phyloP scores from a whole-genome alignment of 2,329 filamentous ascomycete genomes.

The Fusarium dlaminii region DNA sequence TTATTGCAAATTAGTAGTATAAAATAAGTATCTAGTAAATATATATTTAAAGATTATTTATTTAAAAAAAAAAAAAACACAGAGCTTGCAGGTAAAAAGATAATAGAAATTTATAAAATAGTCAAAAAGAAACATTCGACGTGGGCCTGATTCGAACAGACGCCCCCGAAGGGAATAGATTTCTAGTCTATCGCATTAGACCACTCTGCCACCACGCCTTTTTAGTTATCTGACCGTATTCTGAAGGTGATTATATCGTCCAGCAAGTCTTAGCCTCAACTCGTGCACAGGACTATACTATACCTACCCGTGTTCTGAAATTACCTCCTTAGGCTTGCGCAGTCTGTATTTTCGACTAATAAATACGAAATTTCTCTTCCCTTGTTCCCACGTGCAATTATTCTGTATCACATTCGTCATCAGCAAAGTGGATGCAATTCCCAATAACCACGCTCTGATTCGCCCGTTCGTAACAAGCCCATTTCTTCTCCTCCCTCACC shows the following conservation, averaged over 20 bases:
- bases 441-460: not conserved
- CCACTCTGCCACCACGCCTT: conserved; percentile 29
- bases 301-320: not conserved
- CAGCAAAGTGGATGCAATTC: not conserved
- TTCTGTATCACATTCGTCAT: not conserved
- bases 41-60: too few species aligned
- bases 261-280: fast-evolving
- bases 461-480: not conserved
- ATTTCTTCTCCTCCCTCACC: not conserved
- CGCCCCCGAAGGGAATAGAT: conserved; percentile 30
- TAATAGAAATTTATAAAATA: fast-evolving
- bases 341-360: not conserved
- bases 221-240: fast-evolving
- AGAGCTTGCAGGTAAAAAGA: fast-evolving
- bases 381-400: not conserved
- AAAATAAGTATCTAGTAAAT: fast-evolving
- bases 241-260: fast-evolving
- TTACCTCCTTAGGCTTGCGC: not conserved
- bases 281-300: not conserved
- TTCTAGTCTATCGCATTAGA: conserved; percentile 33
- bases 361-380: not conserved
- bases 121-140: not conserved
- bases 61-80: fast-evolving
- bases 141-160: conserved; percentile 30
- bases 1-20: fast-evolving